A percentile compares a stretch with the other conserved stretches of the same genome.
These are phyloP conservation scores for Porogramme epimiltina DNA, from an alignment of 1,284 basidiomycete species.

Conservation along the genomic window DNA sequence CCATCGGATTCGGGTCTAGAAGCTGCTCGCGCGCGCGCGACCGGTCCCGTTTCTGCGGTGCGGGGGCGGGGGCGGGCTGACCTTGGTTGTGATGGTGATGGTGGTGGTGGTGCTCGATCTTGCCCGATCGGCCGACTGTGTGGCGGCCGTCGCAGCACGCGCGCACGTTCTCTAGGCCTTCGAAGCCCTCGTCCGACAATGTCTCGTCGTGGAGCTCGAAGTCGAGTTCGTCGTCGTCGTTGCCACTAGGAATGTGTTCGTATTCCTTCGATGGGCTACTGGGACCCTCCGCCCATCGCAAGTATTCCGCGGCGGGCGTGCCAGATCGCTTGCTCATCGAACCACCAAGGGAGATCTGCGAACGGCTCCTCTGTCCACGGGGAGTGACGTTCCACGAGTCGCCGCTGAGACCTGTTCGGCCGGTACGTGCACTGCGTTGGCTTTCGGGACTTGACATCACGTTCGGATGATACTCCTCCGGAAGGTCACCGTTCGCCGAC, in stretches of 20 bases:
- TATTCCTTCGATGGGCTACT: slow-evolving; percentile 71
- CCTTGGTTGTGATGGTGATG: slow-evolving; percentile 61
- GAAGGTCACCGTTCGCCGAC: slow-evolving; percentile 47
- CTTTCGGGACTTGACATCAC: slow-evolving; percentile 66
- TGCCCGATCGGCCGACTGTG: slow-evolving; percentile 65
- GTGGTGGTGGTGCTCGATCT: slow-evolving; percentile 52
- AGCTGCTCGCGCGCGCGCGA: slow-evolving; percentile 38
- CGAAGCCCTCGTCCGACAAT: slow-evolving; percentile 81
- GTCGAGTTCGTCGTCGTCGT: slow-evolving; percentile 73
- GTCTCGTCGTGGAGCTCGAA: slow-evolving; percentile 78
- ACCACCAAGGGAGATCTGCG: slow-evolving; percentile 69
- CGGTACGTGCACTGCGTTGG: slow-evolving; percentile 65
- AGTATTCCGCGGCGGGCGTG: slow-evolving; percentile 87
- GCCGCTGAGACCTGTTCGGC: slow-evolving; percentile 45
- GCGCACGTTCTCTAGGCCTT: slow-evolving; percentile 92
- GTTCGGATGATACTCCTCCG: slow-evolving; percentile 48
- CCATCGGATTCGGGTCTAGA: slow-evolving; percentile 48
- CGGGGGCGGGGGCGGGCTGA: slow-evolving; percentile 28
- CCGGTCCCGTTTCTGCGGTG: slow-evolving; percentile 26
- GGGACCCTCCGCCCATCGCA: slow-evolving; percentile 74
- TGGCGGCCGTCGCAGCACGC: slow-evolving; percentile 95
- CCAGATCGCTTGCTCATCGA: slow-evolving; percentile 83
- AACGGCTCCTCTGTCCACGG: slow-evolving; percentile 73
- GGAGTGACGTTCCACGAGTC: slow-evolving; percentile 75
- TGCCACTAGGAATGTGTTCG: slow-evolving; percentile 52